Evolutionary conservation across 139 green algal genomes (phyloP), one percentile per base, ranked within the genome.

Genomic region (Monoraphidium neglectum): DNA sequence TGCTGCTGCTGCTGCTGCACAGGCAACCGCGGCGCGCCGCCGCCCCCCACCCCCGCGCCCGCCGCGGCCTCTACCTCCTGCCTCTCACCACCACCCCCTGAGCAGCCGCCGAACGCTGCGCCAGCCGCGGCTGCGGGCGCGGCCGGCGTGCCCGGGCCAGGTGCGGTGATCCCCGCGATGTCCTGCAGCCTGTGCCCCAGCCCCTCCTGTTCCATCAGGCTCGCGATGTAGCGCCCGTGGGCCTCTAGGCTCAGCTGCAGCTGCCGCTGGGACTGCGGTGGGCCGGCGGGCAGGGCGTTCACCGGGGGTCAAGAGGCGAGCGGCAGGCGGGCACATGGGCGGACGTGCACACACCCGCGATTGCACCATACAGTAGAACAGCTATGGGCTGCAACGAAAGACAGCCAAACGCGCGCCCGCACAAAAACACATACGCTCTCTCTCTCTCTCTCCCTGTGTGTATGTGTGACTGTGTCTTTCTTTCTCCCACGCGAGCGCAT

Each of bases 171-270:
- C 8, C 43, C 43, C 12, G 43, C 43, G 8, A 79, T 72, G 46
- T 79, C 73, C 40, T 63, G 73, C 35, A 79, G 63, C 36, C 38
- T 54, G 64, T 79, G 63, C 6, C 62, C 73, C 37, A 79, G 36
- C 18, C 82, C 78, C 61, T 89, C 81, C 64, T 87, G 81, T 78
- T 87, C 74, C 79, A 90, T 84, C 3, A 87, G 82, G 53, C 56
- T 87, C 57, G 82, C 84, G 72, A 98, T 97, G 83, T 96, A 98
- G 59, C 92, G 90, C 28, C 90, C 89, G 83, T 98, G 95, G 33
- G 87, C 88, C 82, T 98, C 95, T 23, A 98, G 86, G 64, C 79
- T 91, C 28, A 95, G 82, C 87, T 98, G 95, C 78, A 98, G 84
- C 87, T 93, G 83, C 12, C 93, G 88, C 77, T 98, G 95, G 30